These are phyloP conservation scores for Primulina huaijiensis DNA, from an alignment of 257 asterid species.

Conservation along the genomic window DNA sequence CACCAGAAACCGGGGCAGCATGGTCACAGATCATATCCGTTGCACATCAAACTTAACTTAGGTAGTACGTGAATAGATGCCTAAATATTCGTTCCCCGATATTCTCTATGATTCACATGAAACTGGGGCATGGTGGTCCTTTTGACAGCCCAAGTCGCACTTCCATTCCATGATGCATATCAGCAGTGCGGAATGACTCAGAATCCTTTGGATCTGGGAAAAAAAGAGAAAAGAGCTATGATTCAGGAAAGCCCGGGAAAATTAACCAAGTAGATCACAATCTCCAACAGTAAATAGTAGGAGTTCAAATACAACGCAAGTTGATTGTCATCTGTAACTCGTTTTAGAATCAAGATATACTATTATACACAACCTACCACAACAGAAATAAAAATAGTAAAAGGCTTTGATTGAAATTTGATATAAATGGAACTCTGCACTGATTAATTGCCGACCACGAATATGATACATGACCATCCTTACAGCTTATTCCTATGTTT, in stretches of 20 bases:
- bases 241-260: not conserved
- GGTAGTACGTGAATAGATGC: slow-evolving; percentile 9
- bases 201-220: slow-evolving; percentile 85
- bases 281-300: not conserved
- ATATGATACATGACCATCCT: not conserved
- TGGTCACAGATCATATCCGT: slow-evolving; percentile 6
- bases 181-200: slow-evolving; percentile 61
- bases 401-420: not conserved
- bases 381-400: not conserved
- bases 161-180: slow-evolving; percentile 95
- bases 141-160: slow-evolving; percentile 79
- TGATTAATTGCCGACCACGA: not conserved
- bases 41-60: slow-evolving; percentile 2
- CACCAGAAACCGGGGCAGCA: not conserved
- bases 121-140: slow-evolving; percentile 84
- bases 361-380: not conserved
- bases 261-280: not conserved
- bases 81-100: slow-evolving; percentile 16
- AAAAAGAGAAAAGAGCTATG: slow-evolving; percentile 9
- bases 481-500: not conserved
- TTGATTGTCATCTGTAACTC: not conserved
- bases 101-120: slow-evolving; percentile 48
- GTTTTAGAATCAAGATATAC: not conserved
- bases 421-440: not conserved
- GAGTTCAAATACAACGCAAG: no score